These are phyloP conservation scores for Fusarium sulawesiense DNA, from an alignment of 2,329 filamentous ascomycete species.

Conservation along the genomic window DNA sequence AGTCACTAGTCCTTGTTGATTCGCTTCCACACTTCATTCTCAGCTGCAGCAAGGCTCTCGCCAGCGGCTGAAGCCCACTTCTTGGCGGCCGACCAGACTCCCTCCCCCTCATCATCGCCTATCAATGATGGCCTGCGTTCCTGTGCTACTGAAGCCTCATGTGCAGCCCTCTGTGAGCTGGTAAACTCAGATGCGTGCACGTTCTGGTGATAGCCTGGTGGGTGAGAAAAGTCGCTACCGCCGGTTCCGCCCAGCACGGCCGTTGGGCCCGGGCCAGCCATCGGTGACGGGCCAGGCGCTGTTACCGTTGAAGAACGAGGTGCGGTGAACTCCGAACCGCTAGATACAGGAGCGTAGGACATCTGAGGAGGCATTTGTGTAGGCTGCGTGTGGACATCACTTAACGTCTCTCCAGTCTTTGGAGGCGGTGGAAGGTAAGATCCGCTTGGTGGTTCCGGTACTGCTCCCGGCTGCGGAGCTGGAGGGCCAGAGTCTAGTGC, in stretches of 20 bases:
- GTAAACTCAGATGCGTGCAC: constrained; percentile 63
- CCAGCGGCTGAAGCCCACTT: constrained; percentile 69
- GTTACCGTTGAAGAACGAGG: constrained; percentile 59
- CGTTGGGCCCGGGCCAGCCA: constrained; percentile 43
- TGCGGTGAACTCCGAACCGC: constrained; percentile 55
- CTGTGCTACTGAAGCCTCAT: constrained; percentile 50
- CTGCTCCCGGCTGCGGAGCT: constrained; percentile 68
- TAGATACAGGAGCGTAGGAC: constrained; percentile 61
- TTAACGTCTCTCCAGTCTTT: constrained; percentile 59
- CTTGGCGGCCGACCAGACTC: constrained; percentile 68
- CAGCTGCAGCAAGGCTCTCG: constrained; percentile 67
- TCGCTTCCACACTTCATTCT: constrained; percentile 71
- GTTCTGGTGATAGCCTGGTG: constrained; percentile 69
- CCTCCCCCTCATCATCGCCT: constrained; percentile 53
- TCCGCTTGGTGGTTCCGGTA: constrained; percentile 57
- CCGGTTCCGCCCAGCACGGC: constrained; percentile 44
- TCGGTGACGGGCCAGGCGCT: constrained; percentile 45
- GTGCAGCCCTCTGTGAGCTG: constrained; percentile 58
- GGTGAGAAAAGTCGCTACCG: constrained; percentile 55
- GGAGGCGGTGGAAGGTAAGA: constrained; percentile 61
- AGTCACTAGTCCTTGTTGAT: constrained; percentile 66
- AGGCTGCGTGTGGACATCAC: constrained; percentile 50
- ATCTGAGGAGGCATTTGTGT: constrained; percentile 59
- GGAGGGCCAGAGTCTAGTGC: constrained; percentile 56
- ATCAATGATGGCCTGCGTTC: constrained; percentile 36